Conservation (phyloP, 2,329 filamentous ascomycete species). For the Colletotrichum lindemuthianum region DNA sequence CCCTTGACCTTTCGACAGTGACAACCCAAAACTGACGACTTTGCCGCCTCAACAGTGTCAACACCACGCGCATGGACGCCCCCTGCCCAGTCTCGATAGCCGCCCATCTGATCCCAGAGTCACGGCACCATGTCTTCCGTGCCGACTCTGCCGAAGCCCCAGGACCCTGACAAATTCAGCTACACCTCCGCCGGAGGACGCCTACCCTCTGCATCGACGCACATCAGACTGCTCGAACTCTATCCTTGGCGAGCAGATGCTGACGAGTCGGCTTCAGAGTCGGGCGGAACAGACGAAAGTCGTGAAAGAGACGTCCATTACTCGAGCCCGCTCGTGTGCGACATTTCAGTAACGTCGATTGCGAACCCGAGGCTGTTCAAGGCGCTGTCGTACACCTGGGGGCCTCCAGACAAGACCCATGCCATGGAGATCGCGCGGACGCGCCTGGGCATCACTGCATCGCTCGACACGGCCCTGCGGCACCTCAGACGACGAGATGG, state of each 20-base stretch:
- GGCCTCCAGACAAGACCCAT: constrained; percentile 22
- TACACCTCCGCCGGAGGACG: background rate
- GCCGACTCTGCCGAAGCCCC: constrained; percentile 12
- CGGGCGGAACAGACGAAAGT: constrained; percentile 9
- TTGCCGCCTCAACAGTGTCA: constrained; percentile 7
- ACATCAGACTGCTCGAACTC: constrained; percentile 33
- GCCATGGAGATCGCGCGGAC: constrained; percentile 14
- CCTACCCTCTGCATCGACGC: constrained; percentile 25
- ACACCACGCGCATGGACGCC: background rate
- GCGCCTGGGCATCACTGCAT: constrained; percentile 26
- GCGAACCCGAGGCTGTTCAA: constrained; percentile 36
- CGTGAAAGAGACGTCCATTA: background rate
- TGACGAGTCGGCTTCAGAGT: background rate
- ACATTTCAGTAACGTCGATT: constrained; percentile 17
- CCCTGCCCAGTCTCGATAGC: constrained; percentile 6
- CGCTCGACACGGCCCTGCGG: constrained; percentile 29
- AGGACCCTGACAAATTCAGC: constrained; percentile 2
- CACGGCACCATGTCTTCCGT: constrained; percentile 27
- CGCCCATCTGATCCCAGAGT: constrained; percentile 8
- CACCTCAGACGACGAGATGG: constrained; percentile 18
- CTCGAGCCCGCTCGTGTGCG: constrained; percentile 23
- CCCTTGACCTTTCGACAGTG: background rate
- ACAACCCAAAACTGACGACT: constrained; percentile 11
- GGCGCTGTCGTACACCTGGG: constrained; percentile 43
- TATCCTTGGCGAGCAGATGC: constrained; percentile 5